Evolutionary conservation across 2,329 filamentous ascomycete genomes (phyloP), one percentile per base, ranked within the genome.

Genomic region (Ceratocystis cubensis): DNA sequence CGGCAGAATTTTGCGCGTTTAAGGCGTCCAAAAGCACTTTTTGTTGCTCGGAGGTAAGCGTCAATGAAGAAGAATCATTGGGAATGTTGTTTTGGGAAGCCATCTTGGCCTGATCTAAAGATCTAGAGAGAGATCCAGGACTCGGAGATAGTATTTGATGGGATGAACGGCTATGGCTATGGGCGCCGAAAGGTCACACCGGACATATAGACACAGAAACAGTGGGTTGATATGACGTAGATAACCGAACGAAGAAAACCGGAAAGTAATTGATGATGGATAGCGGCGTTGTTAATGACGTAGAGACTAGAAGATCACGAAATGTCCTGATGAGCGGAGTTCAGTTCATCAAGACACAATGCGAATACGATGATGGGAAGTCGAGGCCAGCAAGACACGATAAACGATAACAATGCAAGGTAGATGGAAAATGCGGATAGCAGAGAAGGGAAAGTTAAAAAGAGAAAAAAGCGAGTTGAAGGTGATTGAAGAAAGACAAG

Each of bases 41-140:
- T 78, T 92, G 88, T 75, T 93, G 88, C 73, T 88, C 84, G 69
- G 86, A 85, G 68, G 87, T 89, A 71, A 91, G 82, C 72, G 86
- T 84, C 74, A 89, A 86, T 73, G 83, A 82, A 69, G 77, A 76
- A 69, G 78, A 71, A 70, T 73, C 70, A 67, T 73, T 77, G 68
- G 75, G 74, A 68, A 74, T 71, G 45, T 78, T 74, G 65, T 76
- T 76, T 66, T 80, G 78, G 71, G 80, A 81, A 69, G 82, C 76
- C 82, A 84, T 84, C 45, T 20, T 44, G 67, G 57, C 33, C 63
- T 41, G 37, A 4, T 41, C 37, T 41, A 15, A 65, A 64, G 45
- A 66, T 50, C 37, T 64, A 61, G 56, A 61, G 66, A 65, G 44
- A 62, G 53, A 65, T 48, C 28, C 28, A 17, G 46, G 65, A 22